Evolutionary conservation across 78 protist genomes (phyloP).

Genomic region (Dictyostelium purpureum): DNA sequence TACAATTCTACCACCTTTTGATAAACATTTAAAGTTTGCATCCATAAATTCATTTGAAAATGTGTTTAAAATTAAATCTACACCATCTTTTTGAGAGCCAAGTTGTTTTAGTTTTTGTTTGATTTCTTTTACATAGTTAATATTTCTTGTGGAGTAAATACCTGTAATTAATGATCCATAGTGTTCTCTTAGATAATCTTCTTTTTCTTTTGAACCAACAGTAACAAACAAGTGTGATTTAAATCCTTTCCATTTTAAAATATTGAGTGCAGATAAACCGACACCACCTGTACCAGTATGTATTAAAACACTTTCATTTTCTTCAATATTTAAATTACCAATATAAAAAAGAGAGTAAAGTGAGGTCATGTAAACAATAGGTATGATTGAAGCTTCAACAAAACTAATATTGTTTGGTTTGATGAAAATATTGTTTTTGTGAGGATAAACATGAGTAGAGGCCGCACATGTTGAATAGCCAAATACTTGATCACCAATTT

Average conservation of each 20-base stretch:
- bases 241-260: conserved; percentile 72
- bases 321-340: conserved; percentile 8
- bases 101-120: neutral
- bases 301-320: neutral
- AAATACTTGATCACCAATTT: neutral
- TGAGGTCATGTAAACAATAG: neutral
- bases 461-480: neutral
- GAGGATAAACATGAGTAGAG: neutral
- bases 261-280: conserved; percentile 67
- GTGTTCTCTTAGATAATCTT: neutral
- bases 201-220: conserved; percentile 30
- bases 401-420: neutral
- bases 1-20: conserved; percentile 49
- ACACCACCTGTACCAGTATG: conserved; percentile 1
- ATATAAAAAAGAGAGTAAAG: neutral
- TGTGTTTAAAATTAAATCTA: conserved; percentile 59
- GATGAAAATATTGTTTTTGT: neutral
- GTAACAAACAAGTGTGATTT: neutral
- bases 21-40: neutral
- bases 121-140: neutral
- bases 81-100: conserved; percentile 3
- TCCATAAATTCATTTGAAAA: neutral
- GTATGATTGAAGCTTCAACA: neutral
- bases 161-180: conserved; percentile 30
- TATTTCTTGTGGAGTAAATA: neutral